Evolutionary conservation across 495 filamentous ascomycete genomes (phyloP).

Genomic region (Talaromyces borbonicus): DNA sequence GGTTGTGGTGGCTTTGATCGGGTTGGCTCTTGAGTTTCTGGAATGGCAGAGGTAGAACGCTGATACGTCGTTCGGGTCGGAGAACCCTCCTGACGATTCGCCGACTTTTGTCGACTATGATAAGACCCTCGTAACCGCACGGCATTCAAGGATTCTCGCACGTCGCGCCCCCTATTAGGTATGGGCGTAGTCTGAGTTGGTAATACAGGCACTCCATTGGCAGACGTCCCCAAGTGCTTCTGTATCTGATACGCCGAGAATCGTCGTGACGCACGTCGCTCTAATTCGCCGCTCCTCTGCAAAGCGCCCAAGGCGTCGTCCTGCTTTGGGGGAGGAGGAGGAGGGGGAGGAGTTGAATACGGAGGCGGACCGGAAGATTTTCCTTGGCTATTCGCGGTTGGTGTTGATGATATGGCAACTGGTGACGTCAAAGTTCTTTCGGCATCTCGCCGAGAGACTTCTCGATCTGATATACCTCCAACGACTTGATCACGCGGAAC

Average conservation of each 20-base stretch:
- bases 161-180: slow-evolving; percentile 81
- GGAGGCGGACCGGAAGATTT: slow-evolving; percentile 50
- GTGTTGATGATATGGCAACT: slow-evolving; percentile 42
- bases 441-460: slow-evolving; percentile 39
- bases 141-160: slow-evolving; percentile 84
- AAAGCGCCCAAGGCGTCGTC: slow-evolving; percentile 86
- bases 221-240: slow-evolving; percentile 74
- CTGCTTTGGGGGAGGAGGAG: slow-evolving; percentile 69
- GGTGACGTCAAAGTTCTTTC: slow-evolving; percentile 33
- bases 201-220: slow-evolving; percentile 76
- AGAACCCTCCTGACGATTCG: slow-evolving; percentile 48
- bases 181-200: slow-evolving; percentile 78
- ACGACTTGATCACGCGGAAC: slow-evolving; percentile 29
- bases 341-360: slow-evolving; percentile 41
- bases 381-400: slow-evolving; percentile 59
- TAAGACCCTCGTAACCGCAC: slow-evolving; percentile 69
- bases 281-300: slow-evolving; percentile 85
- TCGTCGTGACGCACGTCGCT: slow-evolving; percentile 80
- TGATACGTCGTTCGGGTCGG: slow-evolving; percentile 45
- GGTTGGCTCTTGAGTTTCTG: slow-evolving; percentile 49
- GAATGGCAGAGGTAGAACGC: slow-evolving; percentile 48
- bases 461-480: slow-evolving; percentile 28
- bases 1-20: slow-evolving; percentile 16
- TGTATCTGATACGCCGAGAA: slow-evolving; percentile 95
- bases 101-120: slow-evolving; percentile 51